Evolutionary conservation across 2,329 filamentous ascomycete species (phyloP).

Genomic region (Fusarium tuaranense): DNA sequence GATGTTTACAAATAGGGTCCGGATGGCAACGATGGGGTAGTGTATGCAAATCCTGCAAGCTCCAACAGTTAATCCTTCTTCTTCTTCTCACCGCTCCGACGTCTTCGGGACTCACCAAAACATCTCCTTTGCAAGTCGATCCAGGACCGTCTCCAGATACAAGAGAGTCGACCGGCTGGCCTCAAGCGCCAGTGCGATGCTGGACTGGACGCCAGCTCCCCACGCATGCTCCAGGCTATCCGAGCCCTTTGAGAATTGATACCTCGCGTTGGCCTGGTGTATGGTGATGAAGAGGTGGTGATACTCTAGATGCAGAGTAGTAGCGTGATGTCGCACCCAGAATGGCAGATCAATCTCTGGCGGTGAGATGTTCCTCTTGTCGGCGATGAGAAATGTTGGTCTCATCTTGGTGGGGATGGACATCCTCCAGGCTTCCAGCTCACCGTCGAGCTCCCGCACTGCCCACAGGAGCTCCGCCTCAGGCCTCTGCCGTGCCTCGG

Average conservation of each 20-base stretch:
- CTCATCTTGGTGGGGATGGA: not conserved
- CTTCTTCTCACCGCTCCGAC: no score
- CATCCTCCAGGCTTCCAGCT: not conserved
- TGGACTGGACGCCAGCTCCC: not conserved
- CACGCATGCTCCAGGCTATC: not conserved
- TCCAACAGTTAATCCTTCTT: no score
- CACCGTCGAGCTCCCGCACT: not conserved
- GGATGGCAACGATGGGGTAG: not conserved
- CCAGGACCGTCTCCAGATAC: not conserved
- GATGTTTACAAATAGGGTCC: not conserved
- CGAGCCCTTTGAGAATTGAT: not conserved
- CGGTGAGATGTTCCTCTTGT: not conserved
- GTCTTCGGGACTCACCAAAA: not conserved
- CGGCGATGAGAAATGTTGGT: not conserved
- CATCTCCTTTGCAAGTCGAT: not conserved
- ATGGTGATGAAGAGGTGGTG: not conserved
- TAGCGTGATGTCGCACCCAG: not conserved
- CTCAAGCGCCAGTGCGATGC: not conserved
- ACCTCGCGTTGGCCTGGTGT: not conserved
- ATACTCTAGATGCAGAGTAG: not conserved
- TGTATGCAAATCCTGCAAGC: not conserved
- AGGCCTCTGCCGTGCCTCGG: not conserved
- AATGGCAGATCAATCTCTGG: not conserved
- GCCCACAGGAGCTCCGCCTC: not conserved
- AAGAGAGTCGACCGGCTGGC: not conserved